Evolutionary conservation across 805 yeast genomes (phyloP).

Genomic region (Lipomyces sp.): DNA sequence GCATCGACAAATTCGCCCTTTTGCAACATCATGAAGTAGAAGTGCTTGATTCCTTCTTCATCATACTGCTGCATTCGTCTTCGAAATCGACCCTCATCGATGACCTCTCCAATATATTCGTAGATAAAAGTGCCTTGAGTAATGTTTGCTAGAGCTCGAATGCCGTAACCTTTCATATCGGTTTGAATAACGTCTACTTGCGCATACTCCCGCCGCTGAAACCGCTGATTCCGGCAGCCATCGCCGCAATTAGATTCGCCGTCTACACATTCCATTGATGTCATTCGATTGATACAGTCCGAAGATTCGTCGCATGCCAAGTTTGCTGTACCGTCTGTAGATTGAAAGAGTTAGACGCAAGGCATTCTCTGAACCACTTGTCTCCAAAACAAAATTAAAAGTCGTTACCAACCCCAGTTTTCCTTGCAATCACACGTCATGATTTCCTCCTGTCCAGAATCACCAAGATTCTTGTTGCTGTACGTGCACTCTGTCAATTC

Average conservation of each 20-base stretch:
- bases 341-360: not conserved
- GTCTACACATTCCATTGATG: constrained; percentile 88
- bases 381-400: not conserved
- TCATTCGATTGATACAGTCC: constrained; percentile 88
- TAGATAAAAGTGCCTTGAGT: constrained; percentile 73
- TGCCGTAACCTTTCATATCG: constrained; percentile 86
- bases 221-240: constrained; percentile 84
- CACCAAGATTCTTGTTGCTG: constrained; percentile 64
- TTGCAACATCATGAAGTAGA: constrained; percentile 86
- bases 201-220: constrained; percentile 77
- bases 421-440: constrained; percentile 92
- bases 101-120: constrained; percentile 94
- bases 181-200: constrained; percentile 81
- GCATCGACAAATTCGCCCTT: constrained; percentile 95
- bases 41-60: constrained; percentile 81
- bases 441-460: constrained; percentile 73
- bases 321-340: constrained; percentile 46
- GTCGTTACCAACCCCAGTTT: constrained; percentile 41
- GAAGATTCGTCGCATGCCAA: constrained; percentile 86
- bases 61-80: constrained; percentile 77
- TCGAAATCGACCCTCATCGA: constrained; percentile 77
- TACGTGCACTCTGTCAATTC: constrained; percentile 66
- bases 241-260: constrained; percentile 74
- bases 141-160: constrained; percentile 68
- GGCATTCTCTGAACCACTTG: constrained; percentile 26